Conservation (phyloP, 2,329 filamentous ascomycete species). For the Kalaharituber pfeilii region DNA sequence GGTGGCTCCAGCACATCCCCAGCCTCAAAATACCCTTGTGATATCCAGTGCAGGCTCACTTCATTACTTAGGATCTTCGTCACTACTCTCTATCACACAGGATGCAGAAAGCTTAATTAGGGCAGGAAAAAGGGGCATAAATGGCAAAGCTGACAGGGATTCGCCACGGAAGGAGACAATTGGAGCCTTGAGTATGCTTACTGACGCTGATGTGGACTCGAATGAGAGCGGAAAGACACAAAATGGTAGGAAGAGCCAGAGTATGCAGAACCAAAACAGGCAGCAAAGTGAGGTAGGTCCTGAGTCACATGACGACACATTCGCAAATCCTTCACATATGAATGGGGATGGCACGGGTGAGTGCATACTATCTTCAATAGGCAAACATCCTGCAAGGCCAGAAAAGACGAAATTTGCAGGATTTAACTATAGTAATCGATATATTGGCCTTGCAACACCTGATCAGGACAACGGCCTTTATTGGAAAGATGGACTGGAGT, state of each 20-base stretch:
- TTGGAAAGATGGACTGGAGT: background rate
- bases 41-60: constrained; percentile 17
- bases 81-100: constrained; percentile 21
- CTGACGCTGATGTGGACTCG: no score
- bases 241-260: background rate
- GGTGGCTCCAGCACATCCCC: background rate
- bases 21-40: constrained; percentile 3
- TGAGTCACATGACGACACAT: background rate
- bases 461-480: no score
- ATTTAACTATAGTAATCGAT: no score
- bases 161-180: background rate
- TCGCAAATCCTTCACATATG: background rate
- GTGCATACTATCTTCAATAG: background rate
- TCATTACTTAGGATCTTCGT: constrained; percentile 22
- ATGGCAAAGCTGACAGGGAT: background rate
- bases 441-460: no score
- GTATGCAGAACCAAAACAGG: background rate
- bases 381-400: background rate
- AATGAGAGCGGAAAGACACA: no score
- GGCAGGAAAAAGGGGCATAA: background rate
- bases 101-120: constrained; percentile 19
- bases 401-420: background rate
- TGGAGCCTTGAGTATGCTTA: background rate
- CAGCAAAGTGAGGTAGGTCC: background rate
- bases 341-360: background rate